phyloP scores from a whole-genome alignment of 75 land plant species.

The Sequoia sempervirens region DNA sequence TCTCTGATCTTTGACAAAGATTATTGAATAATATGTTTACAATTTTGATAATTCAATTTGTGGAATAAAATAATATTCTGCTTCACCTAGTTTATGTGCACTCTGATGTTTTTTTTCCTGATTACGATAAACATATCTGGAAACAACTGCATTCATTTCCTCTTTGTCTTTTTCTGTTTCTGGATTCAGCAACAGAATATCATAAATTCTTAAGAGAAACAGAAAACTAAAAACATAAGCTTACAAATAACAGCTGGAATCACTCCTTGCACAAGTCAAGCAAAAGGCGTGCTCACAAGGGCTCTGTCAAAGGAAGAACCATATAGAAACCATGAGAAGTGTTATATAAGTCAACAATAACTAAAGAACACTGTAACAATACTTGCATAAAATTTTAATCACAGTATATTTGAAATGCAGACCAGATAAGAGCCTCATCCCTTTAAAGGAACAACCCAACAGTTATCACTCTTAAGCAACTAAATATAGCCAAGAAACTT shows the following conservation, averaged over 20 bases:
- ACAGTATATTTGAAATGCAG: neutral
- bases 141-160: neutral
- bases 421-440: neutral
- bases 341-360: neutral
- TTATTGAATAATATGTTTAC: neutral
- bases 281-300: slow-evolving; percentile 97
- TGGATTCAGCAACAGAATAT: neutral
- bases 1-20: neutral
- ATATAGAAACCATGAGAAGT: neutral
- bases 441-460: neutral
- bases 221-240: slow-evolving; percentile 16
- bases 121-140: neutral
- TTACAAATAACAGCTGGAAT: slow-evolving; percentile 90
- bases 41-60: neutral
- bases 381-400: neutral
- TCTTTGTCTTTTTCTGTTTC: neutral
- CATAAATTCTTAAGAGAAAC: neutral
- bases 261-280: slow-evolving; percentile 89
- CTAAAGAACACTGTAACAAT: neutral
- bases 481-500: neutral
- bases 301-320: slow-evolving; percentile 30
- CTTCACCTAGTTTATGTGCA: neutral
- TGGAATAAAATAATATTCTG: neutral
- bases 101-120: neutral
- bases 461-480: neutral